Conservation (phyloP, 495 filamentous ascomycete species). For the Penicillium ochrochloron region DNA sequence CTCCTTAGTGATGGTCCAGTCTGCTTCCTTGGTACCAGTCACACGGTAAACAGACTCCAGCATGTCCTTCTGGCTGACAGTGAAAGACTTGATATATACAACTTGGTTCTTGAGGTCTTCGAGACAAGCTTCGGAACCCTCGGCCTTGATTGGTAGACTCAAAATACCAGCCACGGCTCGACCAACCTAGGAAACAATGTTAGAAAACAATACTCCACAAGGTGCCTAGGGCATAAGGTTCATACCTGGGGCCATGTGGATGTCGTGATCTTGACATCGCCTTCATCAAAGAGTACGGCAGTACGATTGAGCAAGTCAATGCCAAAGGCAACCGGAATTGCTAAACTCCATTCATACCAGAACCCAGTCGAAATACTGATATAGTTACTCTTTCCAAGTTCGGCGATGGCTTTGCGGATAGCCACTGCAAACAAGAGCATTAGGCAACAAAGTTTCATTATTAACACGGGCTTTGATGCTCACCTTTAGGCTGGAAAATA, state of each 20-base stretch:
- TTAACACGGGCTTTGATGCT: background rate
- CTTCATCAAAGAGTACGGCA: constrained; percentile 55
- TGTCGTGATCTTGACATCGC: constrained; percentile 41
- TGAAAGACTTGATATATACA: constrained; percentile 52
- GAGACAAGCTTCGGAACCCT: constrained; percentile 38
- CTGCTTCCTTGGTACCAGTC: constrained; percentile 51
- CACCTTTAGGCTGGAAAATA: constrained; percentile 21
- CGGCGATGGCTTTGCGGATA: constrained; percentile 40
- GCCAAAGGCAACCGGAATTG: constrained; percentile 39
- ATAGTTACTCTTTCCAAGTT: constrained; percentile 52
- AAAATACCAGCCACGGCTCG: constrained; percentile 50
- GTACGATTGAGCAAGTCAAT: constrained; percentile 47
- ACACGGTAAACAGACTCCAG: constrained; percentile 57
- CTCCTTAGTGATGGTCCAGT: constrained; percentile 61
- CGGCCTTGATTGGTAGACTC: constrained; percentile 46
- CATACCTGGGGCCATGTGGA: constrained; percentile 48
- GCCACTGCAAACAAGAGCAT: constrained; percentile 1
- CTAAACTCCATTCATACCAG: constrained; percentile 60
- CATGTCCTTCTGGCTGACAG: constrained; percentile 56
- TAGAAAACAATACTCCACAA: background rate
- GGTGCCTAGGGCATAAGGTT: background rate
- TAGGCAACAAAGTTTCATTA: background rate
- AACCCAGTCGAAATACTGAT: constrained; percentile 52
- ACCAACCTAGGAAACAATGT: constrained; percentile 33
- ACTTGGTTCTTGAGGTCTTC: constrained; percentile 43